Base-by-base conservation (phyloP, 2,329 filamentous ascomycete species). In the Penicillium sp. region DNA sequence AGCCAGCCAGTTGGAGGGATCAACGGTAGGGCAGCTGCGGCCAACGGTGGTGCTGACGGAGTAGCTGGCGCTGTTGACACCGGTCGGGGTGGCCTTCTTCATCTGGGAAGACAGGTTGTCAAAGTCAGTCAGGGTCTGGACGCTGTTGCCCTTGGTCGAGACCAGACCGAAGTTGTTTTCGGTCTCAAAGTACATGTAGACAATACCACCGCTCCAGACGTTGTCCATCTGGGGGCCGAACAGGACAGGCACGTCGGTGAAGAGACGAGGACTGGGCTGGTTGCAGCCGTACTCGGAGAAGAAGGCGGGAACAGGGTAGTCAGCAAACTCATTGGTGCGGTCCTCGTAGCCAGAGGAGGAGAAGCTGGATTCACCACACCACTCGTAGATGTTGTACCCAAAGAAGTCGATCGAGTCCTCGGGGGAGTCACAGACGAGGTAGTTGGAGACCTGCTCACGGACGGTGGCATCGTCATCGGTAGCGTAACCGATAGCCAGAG, bases 381-480 rank as follows among this genome's bases (percentile, higher is more conserved):
- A 99, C 55, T 93, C 96, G 85, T 99, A 99, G 81, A 98, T 96
- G 84, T 99, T 99, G 89, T 98, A 98, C 60, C 95, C 95, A 91
- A 93, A 99, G 84, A 96, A 98, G 79, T 99, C 95, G 67, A 98
- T 96, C 62, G 90, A 77, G 72, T 79, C 78, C 8, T 82, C 80
- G 62, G 86, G 77, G 61, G 72, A 67, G 58, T 93, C 91, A 75
- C 95, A 99, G 84, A 96, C 93, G 82, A 99, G 97, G 85, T 96
- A 99, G 75, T 92, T 82, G 68, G 92, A 91, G 73, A 98, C 87
- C 71, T 92, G 83, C 66, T 83, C 83, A 76, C 95, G 91, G 69
- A 96, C 96, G 22, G 86, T 84, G 42, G 87, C 84, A 77, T 97
- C 93, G 69, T 98, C 95, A 78, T 96, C 95, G 78, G 95, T 95